Base-by-base conservation (phyloP, 2,329 filamentous ascomycete species). In the Xylariaceae sp. region DNA sequence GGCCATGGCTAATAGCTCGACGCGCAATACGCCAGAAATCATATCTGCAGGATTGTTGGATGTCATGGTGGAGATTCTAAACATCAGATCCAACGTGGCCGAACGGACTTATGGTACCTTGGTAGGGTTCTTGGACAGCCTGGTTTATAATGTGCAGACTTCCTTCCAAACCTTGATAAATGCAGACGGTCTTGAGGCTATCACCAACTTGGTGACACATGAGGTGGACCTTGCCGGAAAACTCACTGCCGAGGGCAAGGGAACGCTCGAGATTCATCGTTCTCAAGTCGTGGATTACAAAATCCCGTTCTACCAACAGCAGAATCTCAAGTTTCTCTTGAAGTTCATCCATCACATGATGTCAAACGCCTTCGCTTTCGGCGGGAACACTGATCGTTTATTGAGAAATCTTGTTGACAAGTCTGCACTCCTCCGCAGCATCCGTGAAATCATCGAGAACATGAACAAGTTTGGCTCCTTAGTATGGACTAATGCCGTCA, bases 301-400 rank as follows among this genome's bases (percentile, higher is more conserved):
- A 67, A 92, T 98, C 50, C 91, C 93, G 0, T 97, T 91, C 71
- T 91, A 92, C 71, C 89, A 96, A 65, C 95, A 98, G 71, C 91
- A 96, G 72, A 93, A 91, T 18, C 80, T 99, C 26, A 93, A 96
- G 68, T 96, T 91, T 86, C 80, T 97, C 44, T 89, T 99, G 73
- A 97, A 96, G 73, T 96, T 98, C 70, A 89, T 96, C 60, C 93
- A 96, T 65, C 93, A 98, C 71, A 89, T 98, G 77, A 96, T 98
- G 88, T 89, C 75, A 73, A 96, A 81, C 81, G 88, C 78, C 72
- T 86, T 81, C 62, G 79, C 79, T 40, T 83, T 81, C 60, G 82
- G 90, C 52, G 90, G 89, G 55, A 95, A 93, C 56, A 93, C 93
- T 53, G 95, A 98, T 70, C 89, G 95, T 37, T 79, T 97, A 4